Conservation (phyloP, 768 basidiomycete species). For the Dictyophora rubrovolvata region DNA sequence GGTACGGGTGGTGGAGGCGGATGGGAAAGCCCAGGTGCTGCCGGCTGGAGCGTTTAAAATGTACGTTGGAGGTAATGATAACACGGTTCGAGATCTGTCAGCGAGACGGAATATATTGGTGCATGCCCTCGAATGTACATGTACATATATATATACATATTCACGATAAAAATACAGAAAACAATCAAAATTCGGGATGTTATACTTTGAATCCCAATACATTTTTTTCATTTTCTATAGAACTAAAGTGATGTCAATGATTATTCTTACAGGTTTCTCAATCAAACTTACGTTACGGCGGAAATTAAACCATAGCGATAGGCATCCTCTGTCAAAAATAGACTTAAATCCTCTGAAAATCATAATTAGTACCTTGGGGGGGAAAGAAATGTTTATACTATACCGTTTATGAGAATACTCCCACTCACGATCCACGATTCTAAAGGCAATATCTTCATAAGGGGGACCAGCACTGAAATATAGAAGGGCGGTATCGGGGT, state of each 20-base stretch:
- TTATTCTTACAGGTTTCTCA: constrained; percentile 7
- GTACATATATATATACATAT: background rate
- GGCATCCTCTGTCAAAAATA: constrained; percentile 92
- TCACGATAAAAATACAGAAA: background rate
- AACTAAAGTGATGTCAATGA: constrained; percentile 37
- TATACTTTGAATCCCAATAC: background rate
- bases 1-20: background rate
- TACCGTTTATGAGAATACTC: constrained; percentile 96
- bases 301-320: constrained; percentile 96
- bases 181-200: background rate
- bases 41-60: constrained; percentile 7
- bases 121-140: background rate
- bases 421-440: constrained; percentile 97
- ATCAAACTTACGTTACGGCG: constrained; percentile 69
- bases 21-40: constrained; percentile 5
- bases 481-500: constrained; percentile 88
- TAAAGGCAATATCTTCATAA: constrained; percentile 97
- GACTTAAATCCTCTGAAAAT: constrained; percentile 79
- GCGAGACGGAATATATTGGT: background rate
- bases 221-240: constrained; percentile 55
- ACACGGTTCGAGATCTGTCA: too few relatives aligned
- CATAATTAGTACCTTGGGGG: constrained; percentile 6
- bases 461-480: constrained; percentile 96
- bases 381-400: constrained; percentile 9
- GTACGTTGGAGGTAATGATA: too few relatives aligned